Percentiles rank a stretch among this genome's conserved stretches.
Evolutionary conservation across 805 yeast genomes (phyloP).

Genomic region (Candida silvatica): DNA sequence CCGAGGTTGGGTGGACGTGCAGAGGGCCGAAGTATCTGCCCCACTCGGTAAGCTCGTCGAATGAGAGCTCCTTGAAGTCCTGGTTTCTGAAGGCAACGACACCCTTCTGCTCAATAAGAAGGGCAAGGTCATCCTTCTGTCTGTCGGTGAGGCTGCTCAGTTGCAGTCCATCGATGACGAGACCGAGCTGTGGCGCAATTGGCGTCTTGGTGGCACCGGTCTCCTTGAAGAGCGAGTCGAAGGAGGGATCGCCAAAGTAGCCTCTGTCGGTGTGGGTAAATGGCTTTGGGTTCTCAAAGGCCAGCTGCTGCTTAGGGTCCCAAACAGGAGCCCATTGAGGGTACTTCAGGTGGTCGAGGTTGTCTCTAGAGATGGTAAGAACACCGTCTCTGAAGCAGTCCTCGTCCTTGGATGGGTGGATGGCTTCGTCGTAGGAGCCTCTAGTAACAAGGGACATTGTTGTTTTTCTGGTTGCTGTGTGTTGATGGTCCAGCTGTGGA

Average conservation of each 20-base stretch:
- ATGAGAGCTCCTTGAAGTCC: constrained; percentile 51
- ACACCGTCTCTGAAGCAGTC: constrained; percentile 6
- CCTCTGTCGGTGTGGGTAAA: constrained; percentile 60
- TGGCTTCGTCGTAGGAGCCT: constrained; percentile 6
- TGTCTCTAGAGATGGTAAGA: constrained; percentile 8
- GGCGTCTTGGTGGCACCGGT: constrained; percentile 24
- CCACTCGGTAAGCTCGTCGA: constrained; percentile 37
- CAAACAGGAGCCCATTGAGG: constrained; percentile 13
- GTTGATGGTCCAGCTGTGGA: no score
- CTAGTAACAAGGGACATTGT: constrained; percentile 1
- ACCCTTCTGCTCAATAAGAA: constrained; percentile 60
- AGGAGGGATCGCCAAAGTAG: constrained; percentile 50
- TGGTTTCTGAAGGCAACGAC: constrained; percentile 60
- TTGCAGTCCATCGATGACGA: constrained; percentile 54
- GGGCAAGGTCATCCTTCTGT: constrained; percentile 64
- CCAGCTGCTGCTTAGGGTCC: constrained; percentile 8
- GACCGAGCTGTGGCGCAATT: constrained; percentile 64
- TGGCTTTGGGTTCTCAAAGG: constrained; percentile 33
- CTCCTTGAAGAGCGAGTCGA: constrained; percentile 36
- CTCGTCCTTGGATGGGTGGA: constrained; percentile 8
- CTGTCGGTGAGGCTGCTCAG: constrained; percentile 41
- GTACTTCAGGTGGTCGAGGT: constrained; percentile 3
- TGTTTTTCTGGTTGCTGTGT: no score
- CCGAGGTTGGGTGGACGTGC: constrained; percentile 69
- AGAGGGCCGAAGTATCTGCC: constrained; percentile 62